Conservation (phyloP, 768 basidiomycete species). For the Cubamyces sp. region DNA sequence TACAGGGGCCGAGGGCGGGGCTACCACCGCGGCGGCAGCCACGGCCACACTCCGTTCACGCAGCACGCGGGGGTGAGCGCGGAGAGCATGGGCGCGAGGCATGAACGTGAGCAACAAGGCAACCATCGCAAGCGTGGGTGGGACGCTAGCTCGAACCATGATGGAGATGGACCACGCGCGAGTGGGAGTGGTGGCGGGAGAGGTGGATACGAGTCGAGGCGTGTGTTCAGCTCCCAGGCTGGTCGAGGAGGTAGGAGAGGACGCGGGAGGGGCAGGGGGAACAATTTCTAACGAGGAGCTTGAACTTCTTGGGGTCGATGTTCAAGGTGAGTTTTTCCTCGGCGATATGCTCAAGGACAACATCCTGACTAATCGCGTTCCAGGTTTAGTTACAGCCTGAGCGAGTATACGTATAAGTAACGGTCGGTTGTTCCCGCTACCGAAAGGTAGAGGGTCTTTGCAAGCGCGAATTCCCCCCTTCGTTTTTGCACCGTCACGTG, state of each 20-base stretch:
- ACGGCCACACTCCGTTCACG: neutral
- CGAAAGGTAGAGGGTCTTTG: no score
- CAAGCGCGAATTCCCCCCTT: no score
- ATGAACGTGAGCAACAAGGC: neutral
- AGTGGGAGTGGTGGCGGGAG: neutral
- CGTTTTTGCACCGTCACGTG: no score
- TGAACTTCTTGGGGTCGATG: no score
- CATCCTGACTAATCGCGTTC: no score
- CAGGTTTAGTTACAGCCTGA: no score
- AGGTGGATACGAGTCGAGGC: neutral
- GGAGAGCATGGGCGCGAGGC: constrained; percentile 5
- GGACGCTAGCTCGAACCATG: neutral
- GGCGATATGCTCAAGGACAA: no score
- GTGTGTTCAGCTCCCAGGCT: neutral
- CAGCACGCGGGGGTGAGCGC: neutral
- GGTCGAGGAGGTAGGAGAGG: neutral
- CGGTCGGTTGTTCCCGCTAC: no score
- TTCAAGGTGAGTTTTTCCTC: no score
- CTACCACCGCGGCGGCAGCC: neutral
- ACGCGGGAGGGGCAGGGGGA: neutral
- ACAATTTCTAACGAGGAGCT: no score
- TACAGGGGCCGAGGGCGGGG: neutral
- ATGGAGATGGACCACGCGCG: neutral
- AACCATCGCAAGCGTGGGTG: neutral
- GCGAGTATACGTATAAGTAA: no score